These are phyloP conservation scores for Chlamydomonas schloesseri DNA, from an alignment of 139 green algal genomes.

Conservation along the genomic window DNA sequence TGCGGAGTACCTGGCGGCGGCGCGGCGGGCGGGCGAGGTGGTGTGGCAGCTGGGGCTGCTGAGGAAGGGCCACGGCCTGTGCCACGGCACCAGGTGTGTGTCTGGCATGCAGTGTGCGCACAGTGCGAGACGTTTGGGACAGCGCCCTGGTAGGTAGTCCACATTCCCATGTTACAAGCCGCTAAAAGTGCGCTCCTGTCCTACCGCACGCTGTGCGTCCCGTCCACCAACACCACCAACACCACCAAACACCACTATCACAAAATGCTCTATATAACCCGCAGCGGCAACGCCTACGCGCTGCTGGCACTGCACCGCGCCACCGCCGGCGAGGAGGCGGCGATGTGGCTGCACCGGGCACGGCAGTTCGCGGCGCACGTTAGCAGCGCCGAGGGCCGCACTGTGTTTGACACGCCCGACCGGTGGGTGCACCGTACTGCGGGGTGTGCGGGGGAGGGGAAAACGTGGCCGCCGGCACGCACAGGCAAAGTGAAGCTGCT, in stretches of 20 bases:
- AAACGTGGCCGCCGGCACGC: no score
- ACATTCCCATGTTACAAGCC: no score
- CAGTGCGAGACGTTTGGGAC: no score
- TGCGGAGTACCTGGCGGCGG: slow-evolving; percentile 32
- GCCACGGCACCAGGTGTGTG: slow-evolving; percentile 57
- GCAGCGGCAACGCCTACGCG: slow-evolving; percentile 61
- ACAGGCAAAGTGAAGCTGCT: no score
- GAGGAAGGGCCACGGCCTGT: slow-evolving; percentile 63
- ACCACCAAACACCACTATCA: no score
- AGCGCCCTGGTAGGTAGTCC: no score
- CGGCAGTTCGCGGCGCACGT: slow-evolving; percentile 48
- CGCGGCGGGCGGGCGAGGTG: slow-evolving; percentile 47
- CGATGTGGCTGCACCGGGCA: slow-evolving; percentile 41
- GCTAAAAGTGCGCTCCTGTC: no score
- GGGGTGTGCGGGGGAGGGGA: no score
- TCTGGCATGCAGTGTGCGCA: no score
- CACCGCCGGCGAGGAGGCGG: slow-evolving; percentile 6
- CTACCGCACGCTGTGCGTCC: no score
- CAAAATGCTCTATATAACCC: no score
- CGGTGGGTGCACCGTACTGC: not conserved
- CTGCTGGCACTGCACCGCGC: slow-evolving; percentile 49
- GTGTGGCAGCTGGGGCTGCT: slow-evolving; percentile 64
- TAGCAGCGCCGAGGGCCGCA: slow-evolving; percentile 20
- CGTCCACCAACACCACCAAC: no score
- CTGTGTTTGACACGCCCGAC: slow-evolving; percentile 50